phyloP scores from a whole-genome alignment of 306 rosid genomes.

The Pterocarpus macrocarpus region DNA sequence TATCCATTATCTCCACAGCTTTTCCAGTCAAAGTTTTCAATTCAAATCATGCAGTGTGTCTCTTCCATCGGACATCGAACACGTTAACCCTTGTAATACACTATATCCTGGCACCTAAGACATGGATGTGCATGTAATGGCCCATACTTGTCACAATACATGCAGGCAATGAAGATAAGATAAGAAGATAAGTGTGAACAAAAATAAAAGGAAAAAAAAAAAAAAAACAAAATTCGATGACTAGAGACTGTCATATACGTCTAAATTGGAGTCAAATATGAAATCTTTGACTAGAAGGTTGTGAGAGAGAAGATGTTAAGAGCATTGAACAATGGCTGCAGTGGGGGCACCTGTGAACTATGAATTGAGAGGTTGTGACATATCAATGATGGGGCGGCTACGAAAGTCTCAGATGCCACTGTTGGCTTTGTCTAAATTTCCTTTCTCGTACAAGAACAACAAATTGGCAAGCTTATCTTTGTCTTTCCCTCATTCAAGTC shows the following conservation, averaged over 20 bases:
- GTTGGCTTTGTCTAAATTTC: constrained; percentile 46
- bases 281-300: constrained; percentile 39
- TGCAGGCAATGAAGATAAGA: too few species aligned
- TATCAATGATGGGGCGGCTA: constrained; percentile 51
- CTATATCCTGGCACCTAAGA: background rate
- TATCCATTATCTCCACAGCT: background rate
- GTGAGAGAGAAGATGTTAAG: constrained; percentile 6
- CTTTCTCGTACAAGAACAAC: constrained; percentile 50
- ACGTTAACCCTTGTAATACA: background rate
- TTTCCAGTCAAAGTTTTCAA: background rate
- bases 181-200: background rate
- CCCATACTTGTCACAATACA: too few species aligned
- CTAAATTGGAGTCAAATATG: constrained; percentile 34
- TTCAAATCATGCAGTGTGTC: background rate
- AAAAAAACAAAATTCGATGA: background rate
- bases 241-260: too few species aligned
- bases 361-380: constrained; percentile 39
- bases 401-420: constrained; percentile 45
- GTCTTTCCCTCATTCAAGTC: constrained; percentile 47
- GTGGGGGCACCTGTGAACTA: constrained; percentile 14
- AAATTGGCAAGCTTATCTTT: constrained; percentile 36
- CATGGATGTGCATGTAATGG: too few species aligned
- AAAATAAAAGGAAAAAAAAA: background rate
- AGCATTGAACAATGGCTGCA: constrained; percentile 12
- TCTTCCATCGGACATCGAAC: background rate